Evolutionary conservation across 306 rosid genomes (phyloP).

Genomic region (Delonix regia): DNA sequence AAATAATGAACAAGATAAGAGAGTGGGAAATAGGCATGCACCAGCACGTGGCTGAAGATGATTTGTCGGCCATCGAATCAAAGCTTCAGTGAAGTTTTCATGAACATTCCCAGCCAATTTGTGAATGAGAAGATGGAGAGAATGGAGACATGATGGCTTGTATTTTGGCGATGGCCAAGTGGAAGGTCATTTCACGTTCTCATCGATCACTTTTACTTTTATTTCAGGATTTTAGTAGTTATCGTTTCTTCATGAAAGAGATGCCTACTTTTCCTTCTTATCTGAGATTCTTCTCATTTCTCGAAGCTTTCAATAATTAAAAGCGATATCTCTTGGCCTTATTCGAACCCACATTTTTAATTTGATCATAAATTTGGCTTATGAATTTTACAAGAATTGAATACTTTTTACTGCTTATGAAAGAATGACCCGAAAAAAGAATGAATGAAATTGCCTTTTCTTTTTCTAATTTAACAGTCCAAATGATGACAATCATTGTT

Average conservation of each 20-base stretch:
- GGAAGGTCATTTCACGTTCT: constrained; percentile 29
- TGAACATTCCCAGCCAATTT: constrained; percentile 22
- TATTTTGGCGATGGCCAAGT: constrained; percentile 13
- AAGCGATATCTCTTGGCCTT: not conserved
- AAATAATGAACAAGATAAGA: not conserved
- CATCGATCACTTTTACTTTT: not conserved
- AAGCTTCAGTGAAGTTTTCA: constrained; percentile 10
- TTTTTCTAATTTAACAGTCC: not conserved
- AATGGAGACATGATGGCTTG: not conserved
- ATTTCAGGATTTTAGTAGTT: not conserved
- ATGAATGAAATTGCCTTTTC: not conserved
- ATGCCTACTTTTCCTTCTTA: not conserved
- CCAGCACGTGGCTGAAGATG: constrained; percentile 14
- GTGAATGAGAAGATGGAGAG: constrained; percentile 21
- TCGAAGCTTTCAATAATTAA: not conserved
- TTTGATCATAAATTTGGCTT: not conserved
- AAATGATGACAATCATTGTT: no score
- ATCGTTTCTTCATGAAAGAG: not conserved
- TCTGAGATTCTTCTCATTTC: not conserved
- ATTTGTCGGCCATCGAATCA: constrained; percentile 36
- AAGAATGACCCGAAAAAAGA: no score
- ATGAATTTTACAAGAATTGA: no score
- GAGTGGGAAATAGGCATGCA: constrained; percentile 20
- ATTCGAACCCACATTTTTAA: not conserved
- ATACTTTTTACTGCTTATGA: not conserved